These are phyloP conservation scores for Trichoderma oligosporum DNA, from an alignment of 2,329 filamentous ascomycete species.

Conservation along the genomic window DNA sequence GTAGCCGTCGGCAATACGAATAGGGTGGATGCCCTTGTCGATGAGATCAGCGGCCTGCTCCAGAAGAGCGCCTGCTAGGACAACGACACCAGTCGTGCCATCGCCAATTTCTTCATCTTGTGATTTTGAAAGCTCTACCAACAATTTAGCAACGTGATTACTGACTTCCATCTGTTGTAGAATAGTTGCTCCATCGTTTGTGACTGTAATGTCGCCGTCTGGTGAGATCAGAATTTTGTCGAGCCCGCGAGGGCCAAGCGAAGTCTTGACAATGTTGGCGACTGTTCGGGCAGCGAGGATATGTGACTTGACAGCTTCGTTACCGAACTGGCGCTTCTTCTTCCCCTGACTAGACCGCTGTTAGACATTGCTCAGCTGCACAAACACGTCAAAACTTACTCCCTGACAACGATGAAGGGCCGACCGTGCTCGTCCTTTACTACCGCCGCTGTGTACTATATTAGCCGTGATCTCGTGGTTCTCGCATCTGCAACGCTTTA, in stretches of 20 bases:
- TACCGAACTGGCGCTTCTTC: slow-evolving; percentile 96
- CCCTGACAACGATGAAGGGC: slow-evolving; percentile 96
- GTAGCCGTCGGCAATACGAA: slow-evolving; percentile 96
- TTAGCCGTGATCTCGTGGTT: slow-evolving; percentile 21
- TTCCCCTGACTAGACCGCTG: slow-evolving; percentile 70
- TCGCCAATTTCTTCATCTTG: slow-evolving; percentile 99
- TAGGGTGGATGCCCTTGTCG: slow-evolving; percentile 99
- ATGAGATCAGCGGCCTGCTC: slow-evolving; percentile 97
- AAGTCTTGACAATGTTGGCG: slow-evolving; percentile 95
- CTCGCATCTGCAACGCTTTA: slow-evolving; percentile 41
- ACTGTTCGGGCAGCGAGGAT: slow-evolving; percentile 96
- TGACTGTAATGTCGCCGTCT: slow-evolving; percentile 98
- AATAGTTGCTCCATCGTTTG: slow-evolving; percentile 98
- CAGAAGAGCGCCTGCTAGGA: slow-evolving; percentile 86
- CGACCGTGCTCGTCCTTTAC: slow-evolving; percentile 97
- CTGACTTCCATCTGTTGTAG: slow-evolving; percentile 98
- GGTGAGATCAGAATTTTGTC: slow-evolving; percentile 99
- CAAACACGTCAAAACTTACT: slow-evolving; percentile 56
- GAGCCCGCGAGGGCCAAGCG: slow-evolving; percentile 88
- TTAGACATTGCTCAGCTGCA: slow-evolving; percentile 21
- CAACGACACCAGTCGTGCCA: slow-evolving; percentile 95
- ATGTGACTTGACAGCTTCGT: slow-evolving; percentile 96
- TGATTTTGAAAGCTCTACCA: slow-evolving; percentile 96
- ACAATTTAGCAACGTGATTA: slow-evolving; percentile 94
- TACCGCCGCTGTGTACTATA: slow-evolving; percentile 53